Conservation (phyloP, 345 rosid species). For the Chamaenerion angustifolium region DNA sequence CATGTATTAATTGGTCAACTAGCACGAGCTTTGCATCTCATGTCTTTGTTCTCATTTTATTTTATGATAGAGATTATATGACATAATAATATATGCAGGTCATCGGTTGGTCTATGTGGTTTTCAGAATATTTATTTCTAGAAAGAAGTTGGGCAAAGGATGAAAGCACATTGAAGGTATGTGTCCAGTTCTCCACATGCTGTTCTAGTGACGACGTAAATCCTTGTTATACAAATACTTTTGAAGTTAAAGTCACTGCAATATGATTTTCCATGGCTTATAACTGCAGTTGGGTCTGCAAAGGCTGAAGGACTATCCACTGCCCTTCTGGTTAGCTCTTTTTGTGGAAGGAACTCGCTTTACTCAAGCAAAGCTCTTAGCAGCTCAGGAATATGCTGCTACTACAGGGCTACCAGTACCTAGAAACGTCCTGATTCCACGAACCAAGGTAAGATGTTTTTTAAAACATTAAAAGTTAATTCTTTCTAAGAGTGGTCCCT, state of each 20-base stretch:
- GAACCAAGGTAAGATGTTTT: slow-evolving; percentile 45
- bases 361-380: slow-evolving; percentile 67
- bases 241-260: neutral
- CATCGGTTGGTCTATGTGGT: slow-evolving; percentile 95
- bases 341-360: slow-evolving; percentile 93
- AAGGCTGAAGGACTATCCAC: slow-evolving; percentile 52
- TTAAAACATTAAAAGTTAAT: too few relatives aligned
- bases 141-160: slow-evolving; percentile 84
- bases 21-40: too few relatives aligned
- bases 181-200: neutral
- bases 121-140: slow-evolving; percentile 70
- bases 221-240: neutral
- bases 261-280: slow-evolving; percentile 11
- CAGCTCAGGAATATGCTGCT: slow-evolving; percentile 74
- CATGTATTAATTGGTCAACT: too few relatives aligned
- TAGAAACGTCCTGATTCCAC: slow-evolving; percentile 77
- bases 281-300: slow-evolving; percentile 49
- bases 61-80: neutral
- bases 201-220: too few relatives aligned
- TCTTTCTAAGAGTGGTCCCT: too few relatives aligned
- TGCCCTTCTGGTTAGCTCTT: slow-evolving; percentile 81
- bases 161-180: slow-evolving; percentile 51
- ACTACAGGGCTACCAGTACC: slow-evolving; percentile 66
- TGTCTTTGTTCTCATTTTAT: neutral
- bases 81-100: slow-evolving; percentile 27